Conservation (phyloP, 805 yeast species). For the Kregervanrija pseudodelftensis region DNA sequence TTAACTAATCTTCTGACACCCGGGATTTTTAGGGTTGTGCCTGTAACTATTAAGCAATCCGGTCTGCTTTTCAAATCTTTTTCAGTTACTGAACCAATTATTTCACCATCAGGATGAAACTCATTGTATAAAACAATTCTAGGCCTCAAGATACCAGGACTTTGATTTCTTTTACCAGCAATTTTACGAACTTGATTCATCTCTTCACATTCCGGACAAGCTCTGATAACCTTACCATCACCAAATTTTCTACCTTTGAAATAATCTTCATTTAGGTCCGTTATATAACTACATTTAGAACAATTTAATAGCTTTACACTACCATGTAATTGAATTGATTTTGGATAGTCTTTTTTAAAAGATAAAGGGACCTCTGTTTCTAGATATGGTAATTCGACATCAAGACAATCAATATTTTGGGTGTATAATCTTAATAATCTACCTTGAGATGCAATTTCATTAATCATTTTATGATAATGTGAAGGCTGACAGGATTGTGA, state of each 20-base stretch:
- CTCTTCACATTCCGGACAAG: conserved; percentile 62
- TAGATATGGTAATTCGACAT: conserved; percentile 45
- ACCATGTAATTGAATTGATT: conserved; percentile 79
- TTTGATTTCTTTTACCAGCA: conserved; percentile 62
- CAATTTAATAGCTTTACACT: conserved; percentile 68
- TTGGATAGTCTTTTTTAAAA: conserved; percentile 31
- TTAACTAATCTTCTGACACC: conserved; percentile 58
- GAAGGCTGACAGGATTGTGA: conserved; percentile 60
- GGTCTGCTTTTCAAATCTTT: conserved; percentile 58
- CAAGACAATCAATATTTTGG: conserved; percentile 83
- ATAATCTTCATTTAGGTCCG: conserved; percentile 44
- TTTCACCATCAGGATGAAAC: conserved; percentile 80
- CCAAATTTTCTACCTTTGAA: conserved; percentile 27
- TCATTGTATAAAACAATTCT: conserved; percentile 68
- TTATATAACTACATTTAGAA: conserved; percentile 61
- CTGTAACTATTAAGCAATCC: conserved; percentile 75
- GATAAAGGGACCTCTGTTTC: conserved; percentile 44
- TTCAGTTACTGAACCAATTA: conserved; percentile 70
- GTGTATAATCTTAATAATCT: conserved; percentile 72
- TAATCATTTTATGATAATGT: conserved; percentile 61
- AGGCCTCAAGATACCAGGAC: conserved; percentile 55
- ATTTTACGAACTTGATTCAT: conserved; percentile 46
- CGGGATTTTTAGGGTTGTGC: conserved; percentile 79
- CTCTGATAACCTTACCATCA: conserved; percentile 32
- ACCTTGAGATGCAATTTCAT: conserved; percentile 51